A percentile compares a stretch with the other conserved stretches of the same genome.
Evolutionary conservation across 2,329 filamentous ascomycete genomes (phyloP).

Genomic region (Cryphonectria naterciae): DNA sequence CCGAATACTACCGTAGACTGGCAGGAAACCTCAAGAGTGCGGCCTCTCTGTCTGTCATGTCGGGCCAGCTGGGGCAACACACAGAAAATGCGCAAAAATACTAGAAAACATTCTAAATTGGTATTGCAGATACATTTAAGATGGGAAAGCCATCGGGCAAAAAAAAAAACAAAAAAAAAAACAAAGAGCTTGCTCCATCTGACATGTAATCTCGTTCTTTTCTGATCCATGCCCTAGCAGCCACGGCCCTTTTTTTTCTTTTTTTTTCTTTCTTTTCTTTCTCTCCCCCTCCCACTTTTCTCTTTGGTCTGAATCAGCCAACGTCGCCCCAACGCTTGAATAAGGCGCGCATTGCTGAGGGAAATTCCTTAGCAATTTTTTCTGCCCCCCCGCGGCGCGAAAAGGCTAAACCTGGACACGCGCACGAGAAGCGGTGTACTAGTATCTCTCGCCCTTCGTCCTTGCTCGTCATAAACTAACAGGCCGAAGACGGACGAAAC

Average conservation of each 20-base stretch:
- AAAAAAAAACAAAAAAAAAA: neutral
- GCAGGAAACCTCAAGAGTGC: neutral
- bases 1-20: slow-evolving; percentile 2
- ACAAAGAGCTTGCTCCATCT: neutral
- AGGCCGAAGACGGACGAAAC: neutral
- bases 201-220: neutral
- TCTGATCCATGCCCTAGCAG: neutral
- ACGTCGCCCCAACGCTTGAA: neutral
- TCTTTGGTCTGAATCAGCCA: neutral
- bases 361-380: neutral
- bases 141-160: neutral
- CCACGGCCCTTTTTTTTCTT: neutral
- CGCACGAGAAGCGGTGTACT: slow-evolving; percentile 11
- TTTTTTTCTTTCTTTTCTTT: no score
- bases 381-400: neutral
- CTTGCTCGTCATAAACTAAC: neutral
- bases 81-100: neutral
- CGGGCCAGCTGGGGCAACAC: neutral
- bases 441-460: slow-evolving; percentile 4
- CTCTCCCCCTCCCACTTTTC: no score
- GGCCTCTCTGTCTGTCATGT: neutral
- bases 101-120: neutral
- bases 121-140: neutral
- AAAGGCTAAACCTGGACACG: neutral
- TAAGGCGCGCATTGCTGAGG: neutral